A percentile compares a stretch with the other conserved stretches of the same genome.
phyloP scores from a whole-genome alignment of 495 filamentous ascomycete genomes.

The Aspergillus ostianus region DNA sequence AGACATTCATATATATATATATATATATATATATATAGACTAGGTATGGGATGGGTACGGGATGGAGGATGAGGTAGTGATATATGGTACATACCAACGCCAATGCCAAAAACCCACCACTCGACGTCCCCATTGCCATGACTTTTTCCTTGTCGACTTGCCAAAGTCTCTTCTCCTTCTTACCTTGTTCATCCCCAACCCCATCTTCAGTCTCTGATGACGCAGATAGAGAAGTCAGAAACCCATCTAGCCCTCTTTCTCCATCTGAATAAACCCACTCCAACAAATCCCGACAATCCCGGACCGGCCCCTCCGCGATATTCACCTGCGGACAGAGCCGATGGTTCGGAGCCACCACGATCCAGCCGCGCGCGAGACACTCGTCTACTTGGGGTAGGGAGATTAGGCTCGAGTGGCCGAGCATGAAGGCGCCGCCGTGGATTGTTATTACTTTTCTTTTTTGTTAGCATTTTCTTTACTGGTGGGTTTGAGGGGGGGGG shows the following conservation, averaged over 20 bases:
- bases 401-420: conserved; percentile 34
- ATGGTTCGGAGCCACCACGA: conserved; percentile 38
- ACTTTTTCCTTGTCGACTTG: conserved; percentile 27
- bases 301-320: conserved; percentile 30
- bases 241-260: conserved; percentile 19
- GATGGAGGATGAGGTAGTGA: no score
- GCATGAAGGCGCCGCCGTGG: conserved; percentile 42
- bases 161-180: no score
- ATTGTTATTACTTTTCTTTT: conserved; percentile 34
- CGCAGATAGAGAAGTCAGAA: conserved; percentile 13
- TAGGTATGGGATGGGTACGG: background rate
- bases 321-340: conserved; percentile 33
- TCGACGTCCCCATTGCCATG: conserved; percentile 35
- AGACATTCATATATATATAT: no score
- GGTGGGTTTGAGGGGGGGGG: no score
- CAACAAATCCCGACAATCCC: conserved; percentile 30
- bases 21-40: background rate
- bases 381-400: conserved; percentile 31
- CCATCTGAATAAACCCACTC: conserved; percentile 28
- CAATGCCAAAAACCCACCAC: conserved; percentile 31
- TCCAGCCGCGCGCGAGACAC: conserved; percentile 37
- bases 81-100: conserved; percentile 29
- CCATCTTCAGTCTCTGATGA: no score
- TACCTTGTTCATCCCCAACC: no score
- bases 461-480: conserved; percentile 1